A percentile compares a stretch with the other conserved stretches of the same genome.
Conservation (phyloP, 106 monocot genomes). For the Amphibolis antarctica region DNA sequence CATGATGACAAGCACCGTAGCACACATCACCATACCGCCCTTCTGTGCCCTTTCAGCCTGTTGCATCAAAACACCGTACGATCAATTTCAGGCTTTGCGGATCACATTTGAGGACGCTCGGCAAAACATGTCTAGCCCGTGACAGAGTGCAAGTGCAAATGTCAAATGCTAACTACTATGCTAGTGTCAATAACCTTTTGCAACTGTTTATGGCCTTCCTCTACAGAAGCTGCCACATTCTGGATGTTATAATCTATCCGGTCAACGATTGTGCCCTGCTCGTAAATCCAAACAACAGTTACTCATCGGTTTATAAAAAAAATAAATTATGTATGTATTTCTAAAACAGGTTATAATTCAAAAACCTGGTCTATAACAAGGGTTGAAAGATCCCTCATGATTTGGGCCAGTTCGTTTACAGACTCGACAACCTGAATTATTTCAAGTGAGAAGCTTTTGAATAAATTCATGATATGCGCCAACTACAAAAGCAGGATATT, state of each 20-base stretch:
- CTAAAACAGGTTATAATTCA: too few species aligned
- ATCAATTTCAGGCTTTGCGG: background rate
- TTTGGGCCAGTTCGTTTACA: constrained; percentile 89
- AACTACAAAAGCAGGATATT: background rate
- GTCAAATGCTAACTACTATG: too few species aligned
- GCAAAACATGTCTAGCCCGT: background rate
- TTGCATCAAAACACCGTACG: background rate
- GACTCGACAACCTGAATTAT: constrained; percentile 71
- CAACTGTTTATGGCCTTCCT: constrained; percentile 81
- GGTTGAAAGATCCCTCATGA: constrained; percentile 95
- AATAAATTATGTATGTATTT: background rate
- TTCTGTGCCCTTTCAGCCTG: constrained; percentile 87
- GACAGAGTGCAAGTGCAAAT: too few species aligned
- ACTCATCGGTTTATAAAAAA: background rate
- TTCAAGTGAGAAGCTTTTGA: background rate
- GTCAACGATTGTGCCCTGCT: constrained; percentile 86
- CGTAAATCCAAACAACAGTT: background rate
- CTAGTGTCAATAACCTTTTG: constrained; percentile 42
- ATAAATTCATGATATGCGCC: too few species aligned
- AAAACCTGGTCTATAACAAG: constrained; percentile 94
- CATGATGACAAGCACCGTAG: constrained; percentile 59
- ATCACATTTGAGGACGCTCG: background rate
- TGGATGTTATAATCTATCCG: constrained; percentile 90
- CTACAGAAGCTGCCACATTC: constrained; percentile 79
- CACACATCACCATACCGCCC: constrained; percentile 87